These are phyloP conservation scores for Yarrowia galli DNA, from an alignment of 1,139 yeast species.

Conservation along the genomic window DNA sequence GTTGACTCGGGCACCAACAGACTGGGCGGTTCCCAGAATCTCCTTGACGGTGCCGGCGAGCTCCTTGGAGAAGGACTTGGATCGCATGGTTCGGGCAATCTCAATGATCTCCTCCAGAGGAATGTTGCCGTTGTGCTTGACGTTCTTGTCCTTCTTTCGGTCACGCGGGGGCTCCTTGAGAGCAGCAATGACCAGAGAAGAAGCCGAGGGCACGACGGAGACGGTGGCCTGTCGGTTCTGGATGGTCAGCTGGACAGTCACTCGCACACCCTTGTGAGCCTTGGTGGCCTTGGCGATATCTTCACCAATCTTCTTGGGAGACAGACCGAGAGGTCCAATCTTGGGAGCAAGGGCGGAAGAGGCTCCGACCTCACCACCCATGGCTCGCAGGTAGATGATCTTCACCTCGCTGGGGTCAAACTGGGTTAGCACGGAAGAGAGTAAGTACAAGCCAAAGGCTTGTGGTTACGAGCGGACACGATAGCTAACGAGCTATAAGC, in stretches of 20 bases:
- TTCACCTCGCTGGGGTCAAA: constrained; percentile 99
- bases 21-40: constrained; percentile 99
- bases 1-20: constrained; percentile 98
- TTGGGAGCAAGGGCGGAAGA: constrained; percentile 99
- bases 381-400: constrained; percentile 99
- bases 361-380: constrained; percentile 99
- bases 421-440: constrained; percentile 50
- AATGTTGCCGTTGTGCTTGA: constrained; percentile 99
- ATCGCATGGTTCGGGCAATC: constrained; percentile 97
- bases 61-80: constrained; percentile 97
- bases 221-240: constrained; percentile 99
- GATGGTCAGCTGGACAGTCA: constrained; percentile 96
- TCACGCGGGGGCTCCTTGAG: constrained; percentile 99
- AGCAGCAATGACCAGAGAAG: constrained; percentile 98
- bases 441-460: no score
- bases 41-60: constrained; percentile 98
- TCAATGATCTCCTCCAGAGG: constrained; percentile 96
- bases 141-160: constrained; percentile 99
- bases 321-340: constrained; percentile 99
- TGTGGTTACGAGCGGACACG: no score
- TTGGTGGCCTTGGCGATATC: constrained; percentile 99
- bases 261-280: constrained; percentile 98
- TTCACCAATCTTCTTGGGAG: constrained; percentile 99
- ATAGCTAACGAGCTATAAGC: no score
- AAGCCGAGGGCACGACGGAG: constrained; percentile 99